A percentile compares a stretch with the other conserved stretches of the same genome.
Evolutionary conservation across 1,284 basidiomycete genomes (phyloP).

Genomic region (Porogramme epimiltina): DNA sequence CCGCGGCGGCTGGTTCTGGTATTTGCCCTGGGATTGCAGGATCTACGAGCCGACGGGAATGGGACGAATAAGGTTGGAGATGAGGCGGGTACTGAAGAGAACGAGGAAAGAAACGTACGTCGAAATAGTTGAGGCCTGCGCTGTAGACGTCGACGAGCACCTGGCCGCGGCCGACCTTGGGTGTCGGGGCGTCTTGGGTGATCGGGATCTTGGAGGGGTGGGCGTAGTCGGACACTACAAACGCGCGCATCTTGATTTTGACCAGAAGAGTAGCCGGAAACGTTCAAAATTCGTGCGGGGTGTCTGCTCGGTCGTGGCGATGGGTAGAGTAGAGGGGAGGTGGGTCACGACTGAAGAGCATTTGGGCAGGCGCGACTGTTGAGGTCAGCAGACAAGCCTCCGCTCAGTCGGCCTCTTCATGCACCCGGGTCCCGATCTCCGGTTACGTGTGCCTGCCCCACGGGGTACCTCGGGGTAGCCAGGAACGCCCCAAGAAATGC

Average conservation of each 20-base stretch:
- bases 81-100: background rate
- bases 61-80: background rate
- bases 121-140: conserved; percentile 80
- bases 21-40: conserved; percentile 85
- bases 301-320: no score
- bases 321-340: no score
- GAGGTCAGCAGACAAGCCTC: background rate
- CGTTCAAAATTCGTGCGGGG: no score
- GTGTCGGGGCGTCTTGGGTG: conserved; percentile 62
- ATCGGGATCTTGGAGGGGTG: conserved; percentile 75
- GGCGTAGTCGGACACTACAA: conserved; percentile 70
- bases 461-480: background rate
- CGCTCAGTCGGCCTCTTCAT: background rate
- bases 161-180: conserved; percentile 52
- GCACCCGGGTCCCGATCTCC: background rate
- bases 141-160: conserved; percentile 85
- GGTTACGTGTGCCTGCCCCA: background rate
- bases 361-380: background rate
- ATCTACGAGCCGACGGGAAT: conserved; percentile 47
- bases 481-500: no score
- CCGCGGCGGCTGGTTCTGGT: conserved; percentile 81
- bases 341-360: no score
- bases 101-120: conserved; percentile 43
- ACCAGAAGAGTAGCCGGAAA: no score
- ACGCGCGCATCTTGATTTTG: conserved; percentile 67